Evolutionary conservation across 495 filamentous ascomycete species (phyloP), one percentile per base, ranked within the genome.

Genomic region (Collariella sp.): DNA sequence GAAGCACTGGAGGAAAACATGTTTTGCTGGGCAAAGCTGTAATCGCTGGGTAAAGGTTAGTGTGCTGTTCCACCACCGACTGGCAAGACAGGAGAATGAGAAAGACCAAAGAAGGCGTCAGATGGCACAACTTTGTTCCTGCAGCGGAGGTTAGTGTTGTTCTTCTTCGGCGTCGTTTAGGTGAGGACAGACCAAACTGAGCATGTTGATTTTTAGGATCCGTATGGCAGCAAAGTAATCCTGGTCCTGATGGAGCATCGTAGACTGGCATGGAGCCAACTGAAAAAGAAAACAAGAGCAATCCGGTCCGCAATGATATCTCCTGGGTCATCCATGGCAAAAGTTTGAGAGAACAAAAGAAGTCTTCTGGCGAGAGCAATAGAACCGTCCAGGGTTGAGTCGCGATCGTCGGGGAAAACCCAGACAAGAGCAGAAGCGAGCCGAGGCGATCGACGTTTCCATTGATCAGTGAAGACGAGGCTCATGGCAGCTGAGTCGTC

Each of bases 121-220:
- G 55, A 62, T 70, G 71, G 67, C 62, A 75, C 73, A 77, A 73
- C 74, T 75, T 73, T 74, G 74, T 62, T 70, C 69, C 72, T 75
- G 64, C 60, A 64, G 24, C 43, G 53, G 31, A 61, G 64, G 55
- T 68, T 58, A 62, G 59, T 59, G 35, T 45, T 47, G 22, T 52
- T 50, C 22, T 12, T 9, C 9, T 4, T 5, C 4, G 5, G 9
- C 5, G 26, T 31, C 9, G 26, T 31, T 9, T 5, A 31, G 65
- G 54, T 61, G 58, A 46, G 29, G 62, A 71, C 68, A 70, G 38
- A 70, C 69, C 71, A 68, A 55, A 57, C 58, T 69, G 63, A 69
- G 57, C 46, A 44, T n/a, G 15, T 16, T 24, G 36, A 20, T 46
- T 11, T 23, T 26, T 43, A 46, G 49, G 49, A 34, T 49, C 50